These are phyloP conservation scores for Trichaptum fuscoviolaceum DNA, from an alignment of 768 basidiomycete species.

Conservation along the genomic window DNA sequence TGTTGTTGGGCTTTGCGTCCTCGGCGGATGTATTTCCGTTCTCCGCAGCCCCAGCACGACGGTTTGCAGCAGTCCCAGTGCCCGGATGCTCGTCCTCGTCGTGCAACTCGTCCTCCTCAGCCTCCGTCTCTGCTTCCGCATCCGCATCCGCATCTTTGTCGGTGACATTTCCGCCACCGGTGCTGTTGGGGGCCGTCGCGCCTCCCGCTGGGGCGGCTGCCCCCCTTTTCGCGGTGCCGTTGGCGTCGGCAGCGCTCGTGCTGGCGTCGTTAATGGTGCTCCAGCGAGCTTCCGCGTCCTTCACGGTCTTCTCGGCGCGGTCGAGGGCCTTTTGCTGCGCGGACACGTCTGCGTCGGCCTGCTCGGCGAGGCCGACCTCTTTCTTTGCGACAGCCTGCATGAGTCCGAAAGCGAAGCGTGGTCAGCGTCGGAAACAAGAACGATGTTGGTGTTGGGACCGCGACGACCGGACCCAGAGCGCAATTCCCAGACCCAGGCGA, in stretches of 20 bases:
- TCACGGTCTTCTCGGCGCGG: not conserved
- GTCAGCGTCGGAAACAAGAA: not conserved
- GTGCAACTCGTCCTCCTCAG: not conserved
- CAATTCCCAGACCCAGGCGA: not conserved
- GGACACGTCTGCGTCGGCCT: not conserved
- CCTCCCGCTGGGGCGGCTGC: too few relatives aligned
- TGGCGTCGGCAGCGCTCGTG: not conserved
- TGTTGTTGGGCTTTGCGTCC: not conserved
- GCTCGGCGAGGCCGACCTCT: not conserved
- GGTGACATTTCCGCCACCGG: not conserved
- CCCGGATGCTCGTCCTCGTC: not conserved
- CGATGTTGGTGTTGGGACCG: not conserved
- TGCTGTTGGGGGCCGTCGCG: not conserved
- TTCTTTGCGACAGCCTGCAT: constrained; percentile 1
- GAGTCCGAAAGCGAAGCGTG: not conserved
- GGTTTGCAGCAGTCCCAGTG: not conserved
- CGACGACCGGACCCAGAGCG: not conserved
- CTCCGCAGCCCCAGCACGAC: too few relatives aligned
- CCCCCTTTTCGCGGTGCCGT: not conserved
- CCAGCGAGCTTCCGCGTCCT: not conserved
- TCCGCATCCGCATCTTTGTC: not conserved
- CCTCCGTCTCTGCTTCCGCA: not conserved
- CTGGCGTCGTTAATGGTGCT: not conserved
- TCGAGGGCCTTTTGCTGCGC: not conserved
- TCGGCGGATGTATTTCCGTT: not conserved